phyloP scores from a whole-genome alignment of 2,329 filamentous ascomycete genomes.

The Ampelomyces quisqualis region DNA sequence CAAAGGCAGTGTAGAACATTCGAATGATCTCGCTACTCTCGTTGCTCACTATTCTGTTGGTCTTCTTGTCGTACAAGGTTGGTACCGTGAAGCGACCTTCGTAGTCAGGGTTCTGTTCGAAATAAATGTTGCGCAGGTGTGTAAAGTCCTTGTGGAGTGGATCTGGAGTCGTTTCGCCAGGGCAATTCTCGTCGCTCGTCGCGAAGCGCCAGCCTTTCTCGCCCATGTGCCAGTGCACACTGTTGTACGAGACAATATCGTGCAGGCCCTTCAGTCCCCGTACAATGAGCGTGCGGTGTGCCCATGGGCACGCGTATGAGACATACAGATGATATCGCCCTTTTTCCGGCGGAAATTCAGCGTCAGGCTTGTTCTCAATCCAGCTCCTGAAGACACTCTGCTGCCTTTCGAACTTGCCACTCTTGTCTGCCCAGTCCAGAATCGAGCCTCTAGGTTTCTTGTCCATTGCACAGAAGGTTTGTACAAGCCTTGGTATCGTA shows the following conservation, averaged over 20 bases:
- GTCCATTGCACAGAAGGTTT: too few relatives aligned
- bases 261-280: slow-evolving; percentile 90
- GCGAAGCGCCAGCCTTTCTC: slow-evolving; percentile 81
- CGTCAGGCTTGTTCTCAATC: slow-evolving; percentile 70
- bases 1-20: slow-evolving; percentile 83
- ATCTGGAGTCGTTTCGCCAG: slow-evolving; percentile 60
- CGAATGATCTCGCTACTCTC: slow-evolving; percentile 91
- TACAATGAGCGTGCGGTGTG: slow-evolving; percentile 82
- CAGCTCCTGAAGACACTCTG: slow-evolving; percentile 77
- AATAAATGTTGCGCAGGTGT: slow-evolving; percentile 78
- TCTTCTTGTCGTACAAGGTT: slow-evolving; percentile 77
- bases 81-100: slow-evolving; percentile 83
- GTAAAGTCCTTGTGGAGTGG: slow-evolving; percentile 68
- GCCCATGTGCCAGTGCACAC: slow-evolving; percentile 90
- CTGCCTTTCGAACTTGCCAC: slow-evolving; percentile 91
- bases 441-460: slow-evolving; percentile 50
- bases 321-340: slow-evolving; percentile 93
- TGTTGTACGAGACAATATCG: slow-evolving; percentile 73
- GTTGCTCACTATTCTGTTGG: slow-evolving; percentile 79
- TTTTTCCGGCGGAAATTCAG: slow-evolving; percentile 80
- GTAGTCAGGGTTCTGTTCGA: slow-evolving; percentile 70
- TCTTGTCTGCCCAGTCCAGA: slow-evolving; percentile 83
- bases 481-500: too few relatives aligned
- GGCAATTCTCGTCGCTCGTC: slow-evolving; percentile 60
- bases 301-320: slow-evolving; percentile 93